These are phyloP conservation scores for Starmerella cellae DNA, from an alignment of 805 yeast species.

Conservation along the genomic window DNA sequence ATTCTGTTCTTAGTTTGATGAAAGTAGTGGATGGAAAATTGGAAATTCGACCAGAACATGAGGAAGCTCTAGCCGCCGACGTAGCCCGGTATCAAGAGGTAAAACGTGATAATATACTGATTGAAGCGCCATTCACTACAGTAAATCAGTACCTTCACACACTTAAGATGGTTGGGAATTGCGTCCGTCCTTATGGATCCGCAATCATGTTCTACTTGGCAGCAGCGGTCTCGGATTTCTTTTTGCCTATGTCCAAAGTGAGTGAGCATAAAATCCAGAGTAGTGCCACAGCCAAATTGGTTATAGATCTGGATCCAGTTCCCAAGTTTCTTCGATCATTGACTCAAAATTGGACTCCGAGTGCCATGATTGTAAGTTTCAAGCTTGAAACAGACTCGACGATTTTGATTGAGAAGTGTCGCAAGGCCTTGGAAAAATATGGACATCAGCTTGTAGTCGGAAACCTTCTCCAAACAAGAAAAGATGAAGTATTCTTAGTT, in stretches of 20 bases:
- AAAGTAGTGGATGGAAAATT: conserved; percentile 38
- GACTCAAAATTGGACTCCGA: conserved; percentile 90
- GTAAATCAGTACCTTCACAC: conserved; percentile 90
- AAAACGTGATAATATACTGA: conserved; percentile 38
- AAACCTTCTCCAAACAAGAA: conserved; percentile 77
- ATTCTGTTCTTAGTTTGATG: conserved; percentile 78
- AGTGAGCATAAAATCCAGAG: conserved; percentile 95
- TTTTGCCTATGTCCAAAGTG: conserved; percentile 68
- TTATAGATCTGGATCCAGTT: conserved; percentile 84
- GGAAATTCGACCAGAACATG: conserved; percentile 47
- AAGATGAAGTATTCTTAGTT: conserved; percentile 77
- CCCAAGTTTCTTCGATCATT: conserved; percentile 82
- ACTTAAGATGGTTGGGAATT: conserved; percentile 49
- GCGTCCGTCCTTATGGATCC: conserved; percentile 36
- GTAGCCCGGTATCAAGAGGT: conserved; percentile 38
- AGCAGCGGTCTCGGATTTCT: conserved; percentile 96
- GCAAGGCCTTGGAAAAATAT: conserved; percentile 67
- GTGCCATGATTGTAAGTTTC: conserved; percentile 87
- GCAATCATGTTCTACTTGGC: conserved; percentile 73
- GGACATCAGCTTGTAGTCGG: conserved; percentile 93
- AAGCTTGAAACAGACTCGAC: conserved; percentile 77
- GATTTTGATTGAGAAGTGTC: conserved; percentile 62
- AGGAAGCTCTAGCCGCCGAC: conserved; percentile 46
- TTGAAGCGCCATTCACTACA: conserved; percentile 80
- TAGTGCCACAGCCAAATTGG: conserved; percentile 48